Evolutionary conservation across 805 yeast species (phyloP), one percentile per base, ranked within the genome.

Genomic region (Komagataella pastoris): DNA sequence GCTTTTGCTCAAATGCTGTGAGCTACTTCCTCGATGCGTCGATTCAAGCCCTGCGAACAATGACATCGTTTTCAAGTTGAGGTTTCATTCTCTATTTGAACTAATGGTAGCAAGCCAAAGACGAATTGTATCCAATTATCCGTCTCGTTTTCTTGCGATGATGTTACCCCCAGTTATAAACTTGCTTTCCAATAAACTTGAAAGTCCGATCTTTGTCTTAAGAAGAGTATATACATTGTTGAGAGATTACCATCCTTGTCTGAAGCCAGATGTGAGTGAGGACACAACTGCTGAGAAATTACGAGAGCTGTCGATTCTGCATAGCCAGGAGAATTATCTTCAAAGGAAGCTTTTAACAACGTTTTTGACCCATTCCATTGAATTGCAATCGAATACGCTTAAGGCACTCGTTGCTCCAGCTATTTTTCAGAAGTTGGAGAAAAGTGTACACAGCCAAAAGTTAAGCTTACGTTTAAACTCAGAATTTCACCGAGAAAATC

Each of bases 61-160:
- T 23, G 24, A 43, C 24, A 17, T 54, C 17, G 67, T 70, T 54
- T 75, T 76, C 58, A 77, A 77, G 24, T 50, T 88, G 49, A 77
- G 83, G 65, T 69, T 85, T 55, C 86, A 86, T 65, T 70, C 80
- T 43, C 58, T 87, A 7, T 70, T 82, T 53, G 95, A 89, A 66
- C 70, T 88, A 51, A 66, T 86, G 51, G 72, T 68, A 17, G 70
- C 79, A 47, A 76, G 81, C 46, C 62, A 86, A 58, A 77, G 75
- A 56, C 69, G 82, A 53, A 82, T 88, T 54, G 69, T 72, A 44
- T 85, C 95, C 0, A 62, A 79, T 17, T 81, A 83, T 60, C 97
- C 97, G 6, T 85, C 96, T 0, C 78, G 85, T 55, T 89, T 86
- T 60, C 67, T 90, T 48, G 74, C 84, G 1, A 83, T 87, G 76